Evolutionary conservation across 768 basidiomycete genomes (phyloP).

Genomic region (Lyophyllum semitale): DNA sequence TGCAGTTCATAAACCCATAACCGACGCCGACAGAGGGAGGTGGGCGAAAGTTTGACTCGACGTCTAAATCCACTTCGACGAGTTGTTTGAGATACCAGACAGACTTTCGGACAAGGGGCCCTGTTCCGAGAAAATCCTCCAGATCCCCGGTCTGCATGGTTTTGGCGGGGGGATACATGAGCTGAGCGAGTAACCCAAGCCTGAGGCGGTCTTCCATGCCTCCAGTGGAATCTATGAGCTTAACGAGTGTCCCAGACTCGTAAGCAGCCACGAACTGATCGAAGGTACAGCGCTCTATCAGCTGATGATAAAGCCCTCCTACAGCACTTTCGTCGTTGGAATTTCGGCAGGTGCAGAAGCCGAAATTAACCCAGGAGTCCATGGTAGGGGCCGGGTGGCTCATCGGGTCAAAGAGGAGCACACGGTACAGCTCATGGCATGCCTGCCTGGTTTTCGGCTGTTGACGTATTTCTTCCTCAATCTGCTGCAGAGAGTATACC

Average conservation of each 20-base stretch:
- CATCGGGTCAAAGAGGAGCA: conserved; percentile 1
- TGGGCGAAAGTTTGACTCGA: background rate
- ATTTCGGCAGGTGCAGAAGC: conserved; percentile 21
- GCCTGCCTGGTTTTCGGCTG: background rate
- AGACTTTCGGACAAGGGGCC: conserved; percentile 22
- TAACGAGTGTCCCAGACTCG: conserved; percentile 19
- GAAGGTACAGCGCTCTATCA: conserved; percentile 33
- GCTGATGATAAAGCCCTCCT: conserved; percentile 18
- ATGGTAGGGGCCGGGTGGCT: conserved; percentile 15
- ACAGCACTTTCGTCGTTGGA: conserved; percentile 9
- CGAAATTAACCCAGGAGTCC: conserved; percentile 22
- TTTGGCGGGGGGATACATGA: too few species aligned
- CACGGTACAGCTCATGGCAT: conserved; percentile 4
- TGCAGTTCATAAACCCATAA: conserved; percentile 40
- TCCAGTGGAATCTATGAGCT: too few species aligned
- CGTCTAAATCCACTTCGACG: conserved; percentile 12
- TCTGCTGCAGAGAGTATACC: conserved; percentile 3
- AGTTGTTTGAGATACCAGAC: conserved; percentile 41
- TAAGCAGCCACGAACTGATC: conserved; percentile 35
- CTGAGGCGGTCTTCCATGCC: conserved; percentile 18
- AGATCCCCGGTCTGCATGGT: too few species aligned
- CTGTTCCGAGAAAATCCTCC: conserved; percentile 26
- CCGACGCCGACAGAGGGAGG: conserved; percentile 22
- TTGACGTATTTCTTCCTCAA: background rate
- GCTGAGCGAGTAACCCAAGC: too few species aligned